Conservation (phyloP, 352 stramenopile genomes). For the Phytopythium oedochilum region DNA sequence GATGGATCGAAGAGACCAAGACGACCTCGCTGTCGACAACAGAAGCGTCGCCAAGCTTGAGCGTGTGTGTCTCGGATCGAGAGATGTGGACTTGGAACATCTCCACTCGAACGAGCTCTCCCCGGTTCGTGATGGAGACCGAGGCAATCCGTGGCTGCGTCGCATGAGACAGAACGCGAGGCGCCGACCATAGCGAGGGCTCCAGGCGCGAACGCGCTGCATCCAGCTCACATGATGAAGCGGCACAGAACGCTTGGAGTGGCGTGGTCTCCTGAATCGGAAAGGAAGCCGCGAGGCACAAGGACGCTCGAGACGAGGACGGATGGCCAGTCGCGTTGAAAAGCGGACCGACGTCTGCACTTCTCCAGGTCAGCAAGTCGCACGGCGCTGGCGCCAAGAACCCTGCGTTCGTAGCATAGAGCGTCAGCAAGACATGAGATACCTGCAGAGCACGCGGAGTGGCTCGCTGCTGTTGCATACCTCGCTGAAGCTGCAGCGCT, state of each 20-base stretch:
- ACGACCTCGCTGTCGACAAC: neutral
- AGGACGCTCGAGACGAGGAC: neutral
- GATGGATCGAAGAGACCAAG: neutral
- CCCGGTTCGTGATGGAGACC: neutral
- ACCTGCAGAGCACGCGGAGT: no score
- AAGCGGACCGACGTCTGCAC: constrained; percentile 2
- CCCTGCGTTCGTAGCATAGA: constrained; percentile 19
- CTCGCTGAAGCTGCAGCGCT: constrained; percentile 10
- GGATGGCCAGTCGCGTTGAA: constrained; percentile 8
- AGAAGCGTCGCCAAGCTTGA: neutral
- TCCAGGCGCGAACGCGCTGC: neutral
- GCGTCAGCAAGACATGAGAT: no score
- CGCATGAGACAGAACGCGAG: constrained; percentile 9
- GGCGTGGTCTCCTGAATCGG: constrained; percentile 5
- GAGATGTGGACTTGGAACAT: neutral
- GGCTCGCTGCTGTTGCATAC: constrained; percentile 1
- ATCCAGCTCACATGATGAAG: neutral
- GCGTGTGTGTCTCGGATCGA: neutral
- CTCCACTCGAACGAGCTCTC: neutral
- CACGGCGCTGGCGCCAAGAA: constrained; percentile 43
- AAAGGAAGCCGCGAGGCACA: constrained; percentile 40
- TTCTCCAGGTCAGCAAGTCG: constrained; percentile 18
- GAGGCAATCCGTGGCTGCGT: neutral
- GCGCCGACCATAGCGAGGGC: constrained; percentile 7
- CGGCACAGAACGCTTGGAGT: neutral